Evolutionary conservation across 2,329 filamentous ascomycete species (phyloP), one percentile per base, ranked within the genome.

Genomic region (Phoma herbarum): DNA sequence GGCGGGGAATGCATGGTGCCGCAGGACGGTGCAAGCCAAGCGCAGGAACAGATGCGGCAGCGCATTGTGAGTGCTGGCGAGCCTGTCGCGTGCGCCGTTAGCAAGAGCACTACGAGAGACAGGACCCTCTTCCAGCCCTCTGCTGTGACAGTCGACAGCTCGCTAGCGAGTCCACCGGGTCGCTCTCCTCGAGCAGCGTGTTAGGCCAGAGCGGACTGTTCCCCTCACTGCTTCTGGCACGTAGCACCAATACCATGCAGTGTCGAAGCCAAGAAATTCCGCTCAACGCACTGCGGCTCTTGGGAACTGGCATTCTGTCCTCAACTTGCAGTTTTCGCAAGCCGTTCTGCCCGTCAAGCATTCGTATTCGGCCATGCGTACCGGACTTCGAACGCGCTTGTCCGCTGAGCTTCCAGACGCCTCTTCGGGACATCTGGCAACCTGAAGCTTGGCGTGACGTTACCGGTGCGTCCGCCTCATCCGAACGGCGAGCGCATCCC

Each of bases 231-330:
- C 50, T 50, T 20, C 50, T 42, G 56, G 56, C 56, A 54, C 22
- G 56, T 54, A 54, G 41, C 56, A 59, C 56, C 45, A 53, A 46
- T 51, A 59, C 50, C 51, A 54, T 52, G 56, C 56, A 46, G 50
- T 53, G 45, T n/a, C 23, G 45, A n/a, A 39, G 56, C 56, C 56
- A 59, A 59, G 56, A 12, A 51, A 50, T 59, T 54, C 56, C 56
- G 56, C 56, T 59, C 45, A 25, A 46, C 37, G 51, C 50, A 26
- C 18, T 14, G 16, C 20, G 12, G 25, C 43, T 26, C 25, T 20
- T 37, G 37, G 22, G 9, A 37, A 25, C 29, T 7, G 16, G 16
- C 18, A 39, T 37, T 16, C 35, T 37, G 43, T 37, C 44, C 55
- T 37, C 29, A 47, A 14, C 14, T 16, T 20, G 18, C 35, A 20